Evolutionary conservation across 148 eudicot species (phyloP).

Genomic region (Talinum fruticosum): DNA sequence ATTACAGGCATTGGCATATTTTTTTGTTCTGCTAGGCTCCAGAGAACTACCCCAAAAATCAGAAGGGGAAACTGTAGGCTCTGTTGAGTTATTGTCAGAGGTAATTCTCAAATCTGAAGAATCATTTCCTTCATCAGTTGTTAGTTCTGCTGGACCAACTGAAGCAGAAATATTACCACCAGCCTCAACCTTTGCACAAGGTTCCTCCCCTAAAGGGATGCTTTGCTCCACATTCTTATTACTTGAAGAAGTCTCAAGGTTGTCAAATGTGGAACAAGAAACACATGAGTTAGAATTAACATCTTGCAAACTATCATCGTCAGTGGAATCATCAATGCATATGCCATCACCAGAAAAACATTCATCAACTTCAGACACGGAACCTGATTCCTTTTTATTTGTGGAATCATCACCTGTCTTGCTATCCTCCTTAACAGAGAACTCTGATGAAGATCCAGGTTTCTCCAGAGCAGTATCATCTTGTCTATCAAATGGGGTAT

Average conservation of each 20-base stretch:
- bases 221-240: conserved; percentile 19
- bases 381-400: conserved; percentile 20
- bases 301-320: conserved; percentile 34
- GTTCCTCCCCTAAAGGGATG: conserved; percentile 20
- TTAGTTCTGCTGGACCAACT: conserved; percentile 22
- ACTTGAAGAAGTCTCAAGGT: conserved; percentile 24
- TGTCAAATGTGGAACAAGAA: conserved; percentile 22
- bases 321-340: conserved; percentile 27
- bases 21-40: conserved; percentile 30
- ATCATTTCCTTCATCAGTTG: conserved; percentile 19
- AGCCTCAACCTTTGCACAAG: conserved; percentile 20
- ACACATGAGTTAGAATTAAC: conserved; percentile 25
- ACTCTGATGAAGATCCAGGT: conserved; percentile 18
- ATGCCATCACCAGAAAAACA: conserved; percentile 19
- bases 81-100: conserved; percentile 39
- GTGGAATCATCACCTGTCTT: conserved; percentile 22
- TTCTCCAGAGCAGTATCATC: conserved; percentile 21
- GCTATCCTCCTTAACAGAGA: conserved; percentile 27
- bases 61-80: conserved; percentile 48
- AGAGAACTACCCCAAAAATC: conserved; percentile 70
- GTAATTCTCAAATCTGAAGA: conserved; percentile 37
- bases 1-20: conserved; percentile 26
- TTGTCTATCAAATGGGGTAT: conserved; percentile 25
- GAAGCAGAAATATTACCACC: conserved; percentile 22
- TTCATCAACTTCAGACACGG: conserved; percentile 9